Percentiles rank a stretch among this genome's conserved stretches.
These are phyloP conservation scores for Teunomyces barrocoloradensis DNA, from an alignment of 805 yeast species.

Conservation along the genomic window DNA sequence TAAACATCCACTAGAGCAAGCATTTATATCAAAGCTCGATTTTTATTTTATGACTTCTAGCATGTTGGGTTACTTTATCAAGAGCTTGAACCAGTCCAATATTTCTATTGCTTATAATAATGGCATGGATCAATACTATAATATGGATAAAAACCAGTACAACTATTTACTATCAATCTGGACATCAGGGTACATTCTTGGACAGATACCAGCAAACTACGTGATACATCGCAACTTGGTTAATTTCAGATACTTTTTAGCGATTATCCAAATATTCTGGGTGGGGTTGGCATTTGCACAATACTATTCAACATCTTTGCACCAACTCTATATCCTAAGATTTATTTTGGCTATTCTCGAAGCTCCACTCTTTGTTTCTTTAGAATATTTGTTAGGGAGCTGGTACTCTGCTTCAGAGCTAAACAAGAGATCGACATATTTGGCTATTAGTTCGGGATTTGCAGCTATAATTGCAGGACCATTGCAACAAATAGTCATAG, in stretches of 20 bases:
- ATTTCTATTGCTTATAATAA: conserved; percentile 20
- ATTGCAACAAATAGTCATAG: conserved; percentile 14
- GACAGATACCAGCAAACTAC: conserved; percentile 14
- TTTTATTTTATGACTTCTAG: conserved; percentile 48
- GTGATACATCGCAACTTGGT: conserved; percentile 14
- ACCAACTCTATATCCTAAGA: conserved; percentile 13
- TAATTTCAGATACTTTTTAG: conserved; percentile 15
- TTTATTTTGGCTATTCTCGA: conserved; percentile 9
- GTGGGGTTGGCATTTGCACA: conserved; percentile 6
- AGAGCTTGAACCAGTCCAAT: conserved; percentile 20
- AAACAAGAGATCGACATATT: conserved; percentile 15
- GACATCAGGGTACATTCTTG: conserved; percentile 12
- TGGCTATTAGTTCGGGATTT: conserved; percentile 14
- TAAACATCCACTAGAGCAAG: conserved; percentile 40
- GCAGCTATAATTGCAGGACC: conserved; percentile 18
- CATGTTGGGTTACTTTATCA: conserved; percentile 18
- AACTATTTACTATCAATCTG: conserved; percentile 7
- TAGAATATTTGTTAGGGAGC: conserved; percentile 5
- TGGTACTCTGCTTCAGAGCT: conserved; percentile 8
- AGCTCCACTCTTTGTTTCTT: neutral
- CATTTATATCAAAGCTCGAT: conserved; percentile 52
- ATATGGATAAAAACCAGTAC: conserved; percentile 17
- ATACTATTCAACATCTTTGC: conserved; percentile 11
- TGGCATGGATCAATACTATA: conserved; percentile 15
- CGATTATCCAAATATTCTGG: conserved; percentile 16